Evolutionary conservation across 306 rosid species (phyloP).

Genomic region (Gillenia trifoliata): DNA sequence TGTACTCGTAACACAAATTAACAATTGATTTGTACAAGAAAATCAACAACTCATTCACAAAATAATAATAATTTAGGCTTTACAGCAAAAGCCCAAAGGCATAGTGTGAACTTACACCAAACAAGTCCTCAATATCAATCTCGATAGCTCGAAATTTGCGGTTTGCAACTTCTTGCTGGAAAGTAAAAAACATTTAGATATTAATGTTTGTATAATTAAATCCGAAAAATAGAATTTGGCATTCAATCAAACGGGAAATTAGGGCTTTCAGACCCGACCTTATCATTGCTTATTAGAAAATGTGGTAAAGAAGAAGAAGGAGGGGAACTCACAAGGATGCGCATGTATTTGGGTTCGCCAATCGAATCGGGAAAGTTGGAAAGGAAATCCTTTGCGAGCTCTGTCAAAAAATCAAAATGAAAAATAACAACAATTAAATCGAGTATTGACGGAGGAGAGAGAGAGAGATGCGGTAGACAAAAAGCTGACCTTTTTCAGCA

Average conservation of each 20-base stretch:
- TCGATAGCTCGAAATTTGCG: constrained; percentile 66
- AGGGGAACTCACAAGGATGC: constrained; percentile 52
- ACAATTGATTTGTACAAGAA: not conserved
- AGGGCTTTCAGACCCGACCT: constrained; percentile 5
- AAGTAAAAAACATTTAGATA: constrained; percentile 1
- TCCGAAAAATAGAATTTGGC: not conserved
- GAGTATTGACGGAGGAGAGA: not conserved
- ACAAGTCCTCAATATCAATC: constrained; percentile 78
- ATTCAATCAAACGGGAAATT: constrained; percentile 5
- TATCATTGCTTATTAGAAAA: not conserved
- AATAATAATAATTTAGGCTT: not conserved
- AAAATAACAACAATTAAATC: not conserved
- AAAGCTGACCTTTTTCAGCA: constrained; percentile 62
- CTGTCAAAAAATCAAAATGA: constrained; percentile 28
- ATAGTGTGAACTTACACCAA: constrained; percentile 36
- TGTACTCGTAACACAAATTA: constrained; percentile 43
- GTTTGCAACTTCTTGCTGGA: constrained; percentile 90
- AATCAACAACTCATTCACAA: not conserved
- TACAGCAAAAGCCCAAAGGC: not conserved
- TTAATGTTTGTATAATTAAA: not conserved
- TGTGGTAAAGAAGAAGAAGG: not conserved
- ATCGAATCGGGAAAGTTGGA: constrained; percentile 62
- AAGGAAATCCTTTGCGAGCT: constrained; percentile 69
- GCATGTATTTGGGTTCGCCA: constrained; percentile 73
- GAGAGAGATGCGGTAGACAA: not conserved